Evolutionary conservation across 2,329 filamentous ascomycete genomes (phyloP), one percentile per base, ranked within the genome.

Genomic region (Chaetoscypha palmicola): DNA sequence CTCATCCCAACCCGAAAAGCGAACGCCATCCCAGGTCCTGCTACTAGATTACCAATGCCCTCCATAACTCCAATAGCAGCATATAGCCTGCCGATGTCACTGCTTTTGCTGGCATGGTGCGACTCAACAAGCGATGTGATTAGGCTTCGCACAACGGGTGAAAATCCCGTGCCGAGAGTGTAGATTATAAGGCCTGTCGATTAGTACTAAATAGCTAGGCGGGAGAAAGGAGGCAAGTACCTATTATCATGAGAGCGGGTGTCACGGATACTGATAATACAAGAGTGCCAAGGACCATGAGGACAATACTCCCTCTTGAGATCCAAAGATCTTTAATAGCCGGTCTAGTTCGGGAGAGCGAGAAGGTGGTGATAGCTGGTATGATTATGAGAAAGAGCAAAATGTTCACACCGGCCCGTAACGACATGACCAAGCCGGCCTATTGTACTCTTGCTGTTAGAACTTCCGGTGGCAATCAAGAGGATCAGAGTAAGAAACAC

Each of bases 21-120:
- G 19, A 9, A 22, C 14, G 40, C 40, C 16, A 33, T 33, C 7
- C 31, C 16, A 11, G 40, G 40, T 26, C 40, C 40, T 16, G 31
- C 40, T 10, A 43, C 10, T 4, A 43, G 21, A 36, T 31, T 36
- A 5, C 40, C 40, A 19, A 43, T 10, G 12, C 30, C 31, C 36
- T 43, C 40, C 31, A 43, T 36, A 17, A 43, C 31, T 23, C 26
- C 32, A n/a, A 43, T 43, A 17, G 36, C 19, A 19, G 31, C 31
- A 36, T 43, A 43, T 5, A 43, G 40, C 9, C 31, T 28, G 8
- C 30, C 40, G 12, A 43, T 36, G 19, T 43, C 40, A 31, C 40
- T 43, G 16, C 30, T 36, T 5, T 33, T 33, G 16, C 31, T 33
- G 11, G 31, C 31, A 16, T 36, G 30, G 21, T 43, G 40, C 11